phyloP scores from a whole-genome alignment of 139 green algal species.

The Coelastrella sp. region DNA sequence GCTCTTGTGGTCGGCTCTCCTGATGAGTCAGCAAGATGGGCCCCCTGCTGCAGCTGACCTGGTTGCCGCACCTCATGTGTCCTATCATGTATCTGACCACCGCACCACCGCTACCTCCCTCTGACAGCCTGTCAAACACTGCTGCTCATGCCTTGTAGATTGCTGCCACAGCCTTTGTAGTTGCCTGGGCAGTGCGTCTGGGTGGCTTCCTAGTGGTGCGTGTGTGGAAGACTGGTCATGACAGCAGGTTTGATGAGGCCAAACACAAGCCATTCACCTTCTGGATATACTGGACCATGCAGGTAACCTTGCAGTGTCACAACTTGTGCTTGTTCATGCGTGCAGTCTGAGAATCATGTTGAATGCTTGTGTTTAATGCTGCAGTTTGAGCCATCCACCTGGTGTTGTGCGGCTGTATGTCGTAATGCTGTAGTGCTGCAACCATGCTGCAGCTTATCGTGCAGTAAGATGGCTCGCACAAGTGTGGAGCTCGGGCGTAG shows the following conservation, averaged over 20 bases:
- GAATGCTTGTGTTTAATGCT: neutral
- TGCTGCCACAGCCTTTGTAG: slow-evolving; percentile 68
- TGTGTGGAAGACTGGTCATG: slow-evolving; percentile 76
- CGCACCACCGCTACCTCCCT: neutral
- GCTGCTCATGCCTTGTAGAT: neutral
- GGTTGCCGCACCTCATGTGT: too few relatives aligned
- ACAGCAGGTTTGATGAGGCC: slow-evolving; percentile 85
- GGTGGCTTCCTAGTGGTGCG: slow-evolving; percentile 82
- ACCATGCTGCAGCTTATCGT: too few relatives aligned
- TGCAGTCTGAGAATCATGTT: neutral
- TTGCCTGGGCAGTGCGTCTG: slow-evolving; percentile 81
- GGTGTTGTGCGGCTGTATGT: too few relatives aligned
- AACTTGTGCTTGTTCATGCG: neutral
- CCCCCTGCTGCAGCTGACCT: neutral
- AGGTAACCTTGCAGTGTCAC: slow-evolving; percentile 52
- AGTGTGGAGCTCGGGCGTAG: too few relatives aligned
- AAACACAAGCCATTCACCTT: slow-evolving; percentile 76
- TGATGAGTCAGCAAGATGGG: neutral
- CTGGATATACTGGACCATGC: slow-evolving; percentile 80
- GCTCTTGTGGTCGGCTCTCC: neutral
- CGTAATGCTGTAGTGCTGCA: too few relatives aligned
- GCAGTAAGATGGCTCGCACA: too few relatives aligned
- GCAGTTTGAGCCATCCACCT: too few relatives aligned
- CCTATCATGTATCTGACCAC: too few relatives aligned
- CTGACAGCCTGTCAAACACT: neutral